Evolutionary conservation across 345 rosid genomes (phyloP), one percentile per base, ranked within the genome.

Genomic region (Hibiscus syriacus): DNA sequence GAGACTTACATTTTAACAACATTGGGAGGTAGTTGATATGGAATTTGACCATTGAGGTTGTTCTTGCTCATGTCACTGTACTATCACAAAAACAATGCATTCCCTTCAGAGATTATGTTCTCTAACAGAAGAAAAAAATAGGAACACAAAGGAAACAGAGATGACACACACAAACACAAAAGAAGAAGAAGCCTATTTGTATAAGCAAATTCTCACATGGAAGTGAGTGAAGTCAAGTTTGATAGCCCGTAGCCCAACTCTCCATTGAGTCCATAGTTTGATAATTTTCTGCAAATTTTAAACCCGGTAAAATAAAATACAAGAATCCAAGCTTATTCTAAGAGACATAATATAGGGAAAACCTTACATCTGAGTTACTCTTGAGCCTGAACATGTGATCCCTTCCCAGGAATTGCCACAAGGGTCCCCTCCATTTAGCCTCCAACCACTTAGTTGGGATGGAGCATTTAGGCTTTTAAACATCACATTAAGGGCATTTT

Each of bases 21-120:
- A 57, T 82, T 87, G 19, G 95, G 95, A 73, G 99, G 99, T 69
- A 94, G 90, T 80, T 94, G 99, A 65, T 91, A 94, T 4, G 99
- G 99, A 78, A 89, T 81, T 66, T 86, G 82, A 69, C 80, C 86
- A 46, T 81, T 75, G 70, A 94, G 86, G 72, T 91, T 89, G 92
- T 94, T 91, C 76, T 86, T 71, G 87, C 99, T 91, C 84, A 91
- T 61, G 72, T 91, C 96, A 79, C 98, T 89, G 83, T 84, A 77
- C 86, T 86, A 85, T 78, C 79, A 76, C 78, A 52, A 52, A 43
- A 43, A 78, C 30, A 78, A 76, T 34, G 67, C 50, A 59, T 36
- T 58, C 38, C 32, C 61, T 64, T 76, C 32, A 71, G 79, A 55
- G 78, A 60, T 76, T 53, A 72, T 66, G 57, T 70, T 45, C 50